Conservation (phyloP, 2,329 filamentous ascomycete genomes). For the Passalora sequoiae region DNA sequence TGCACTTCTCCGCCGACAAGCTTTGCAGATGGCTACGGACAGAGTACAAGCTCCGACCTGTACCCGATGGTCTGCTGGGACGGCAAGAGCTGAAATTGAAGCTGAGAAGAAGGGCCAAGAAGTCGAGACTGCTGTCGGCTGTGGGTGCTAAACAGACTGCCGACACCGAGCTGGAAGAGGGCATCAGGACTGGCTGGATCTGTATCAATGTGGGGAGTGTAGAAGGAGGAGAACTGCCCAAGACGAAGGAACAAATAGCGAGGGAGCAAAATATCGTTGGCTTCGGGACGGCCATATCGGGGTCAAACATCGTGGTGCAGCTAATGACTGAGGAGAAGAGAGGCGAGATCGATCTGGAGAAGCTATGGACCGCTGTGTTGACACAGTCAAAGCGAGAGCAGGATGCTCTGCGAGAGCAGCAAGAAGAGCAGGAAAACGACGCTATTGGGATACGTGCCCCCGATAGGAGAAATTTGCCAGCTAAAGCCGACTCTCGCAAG, state of each 20-base stretch:
- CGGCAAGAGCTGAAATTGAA: conserved; percentile 88
- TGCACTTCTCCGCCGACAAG: conserved; percentile 86
- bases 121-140: conserved; percentile 72
- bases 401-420: conserved; percentile 11
- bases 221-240: conserved; percentile 61
- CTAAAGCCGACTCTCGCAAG: too few species aligned
- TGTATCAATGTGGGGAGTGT: conserved; percentile 82
- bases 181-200: conserved; percentile 89
- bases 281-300: conserved; percentile 59
- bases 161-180: conserved; percentile 66
- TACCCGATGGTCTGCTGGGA: conserved; percentile 82
- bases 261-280: conserved; percentile 61
- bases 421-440: not conserved
- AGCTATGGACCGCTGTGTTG: conserved; percentile 49
- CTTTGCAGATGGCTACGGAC: conserved; percentile 79
- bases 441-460: conserved; percentile 1
- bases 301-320: conserved; percentile 63
- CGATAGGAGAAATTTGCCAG: too few species aligned
- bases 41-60: conserved; percentile 65
- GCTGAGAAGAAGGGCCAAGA: conserved; percentile 70
- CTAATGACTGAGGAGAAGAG: conserved; percentile 68
- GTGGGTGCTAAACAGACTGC: conserved; percentile 56
- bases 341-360: conserved; percentile 61
- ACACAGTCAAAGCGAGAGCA: conserved; percentile 23
- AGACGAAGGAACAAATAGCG: conserved; percentile 32